Percentiles rank a stretch among this genome's conserved stretches.
Conservation (phyloP, 345 rosid species). For the Salix brachista region DNA sequence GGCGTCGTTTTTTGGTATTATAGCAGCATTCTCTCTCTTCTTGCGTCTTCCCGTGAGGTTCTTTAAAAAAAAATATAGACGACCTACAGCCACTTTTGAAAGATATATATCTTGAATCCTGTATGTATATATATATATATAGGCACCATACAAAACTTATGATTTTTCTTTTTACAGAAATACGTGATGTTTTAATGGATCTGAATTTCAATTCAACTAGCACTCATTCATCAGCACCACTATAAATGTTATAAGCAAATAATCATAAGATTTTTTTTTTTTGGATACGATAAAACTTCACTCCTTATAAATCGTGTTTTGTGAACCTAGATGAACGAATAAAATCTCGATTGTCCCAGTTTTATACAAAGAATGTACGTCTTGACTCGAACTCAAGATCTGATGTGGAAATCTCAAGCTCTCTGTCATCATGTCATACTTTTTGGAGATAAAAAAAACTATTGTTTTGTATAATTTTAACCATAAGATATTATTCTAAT, state of each 20-base stretch:
- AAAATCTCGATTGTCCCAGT: too few species aligned
- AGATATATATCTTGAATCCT: background rate
- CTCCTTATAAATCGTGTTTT: too few species aligned
- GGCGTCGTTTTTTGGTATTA: background rate
- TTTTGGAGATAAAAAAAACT: too few species aligned
- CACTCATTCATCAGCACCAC: background rate
- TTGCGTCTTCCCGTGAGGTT: background rate
- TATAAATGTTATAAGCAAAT: background rate
- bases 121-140: too few species aligned
- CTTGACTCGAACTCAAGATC: rapidly evolving
- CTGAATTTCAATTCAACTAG: background rate
- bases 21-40: background rate
- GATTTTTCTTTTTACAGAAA: background rate
- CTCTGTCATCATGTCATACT: too few species aligned
- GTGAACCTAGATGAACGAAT: too few species aligned
- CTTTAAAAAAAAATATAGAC: background rate
- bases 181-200: background rate
- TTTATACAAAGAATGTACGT: rapidly evolving
- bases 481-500: too few species aligned
- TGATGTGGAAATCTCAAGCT: rapidly evolving
- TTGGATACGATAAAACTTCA: too few species aligned
- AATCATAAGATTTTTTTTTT: background rate
- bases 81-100: background rate
- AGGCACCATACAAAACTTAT: background rate
- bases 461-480: too few species aligned